Evolutionary conservation across 176 grass and related monocot genomes (phyloP).

Genomic region (Eleusine indica): DNA sequence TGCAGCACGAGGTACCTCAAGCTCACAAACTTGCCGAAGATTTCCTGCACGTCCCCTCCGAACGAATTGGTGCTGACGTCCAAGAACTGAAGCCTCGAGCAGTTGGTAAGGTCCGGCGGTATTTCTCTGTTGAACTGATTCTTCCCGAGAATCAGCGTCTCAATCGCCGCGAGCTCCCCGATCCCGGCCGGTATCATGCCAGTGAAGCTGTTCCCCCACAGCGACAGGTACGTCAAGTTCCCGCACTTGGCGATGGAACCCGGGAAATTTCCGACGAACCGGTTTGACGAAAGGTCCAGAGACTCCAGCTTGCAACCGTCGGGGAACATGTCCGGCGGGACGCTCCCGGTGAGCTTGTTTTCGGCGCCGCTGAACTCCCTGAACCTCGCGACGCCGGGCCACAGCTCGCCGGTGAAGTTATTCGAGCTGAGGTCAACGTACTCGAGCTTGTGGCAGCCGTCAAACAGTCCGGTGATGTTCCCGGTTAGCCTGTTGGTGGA

Average conservation of each 20-base stretch:
- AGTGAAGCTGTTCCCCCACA: conserved; percentile 67
- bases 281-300: conserved; percentile 68
- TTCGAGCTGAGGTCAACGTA: conserved; percentile 81
- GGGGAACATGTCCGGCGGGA: conserved; percentile 42
- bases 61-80: conserved; percentile 74
- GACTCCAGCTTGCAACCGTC: conserved; percentile 52
- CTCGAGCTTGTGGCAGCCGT: conserved; percentile 55
- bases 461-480: conserved; percentile 51
- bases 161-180: conserved; percentile 49
- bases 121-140: conserved; percentile 59
- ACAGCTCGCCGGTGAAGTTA: conserved; percentile 68
- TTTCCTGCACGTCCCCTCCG: conserved; percentile 64
- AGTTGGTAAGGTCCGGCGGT: conserved; percentile 60
- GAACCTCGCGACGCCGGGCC: conserved; percentile 63
- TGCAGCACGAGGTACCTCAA: conserved; percentile 65
- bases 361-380: conserved; percentile 58
- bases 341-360: conserved; percentile 64
- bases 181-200: conserved; percentile 62
- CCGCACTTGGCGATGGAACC: conserved; percentile 61
- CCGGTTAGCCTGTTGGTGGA: conserved; percentile 62
- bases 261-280: conserved; percentile 53
- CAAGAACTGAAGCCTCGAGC: conserved; percentile 59
- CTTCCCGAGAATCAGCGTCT: conserved; percentile 60
- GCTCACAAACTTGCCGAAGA: conserved; percentile 53
- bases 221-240: conserved; percentile 51